A percentile compares a stretch with the other conserved stretches of the same genome.
Evolutionary conservation across 345 rosid genomes (phyloP).

Genomic region (Gynandropsis gynandra): DNA sequence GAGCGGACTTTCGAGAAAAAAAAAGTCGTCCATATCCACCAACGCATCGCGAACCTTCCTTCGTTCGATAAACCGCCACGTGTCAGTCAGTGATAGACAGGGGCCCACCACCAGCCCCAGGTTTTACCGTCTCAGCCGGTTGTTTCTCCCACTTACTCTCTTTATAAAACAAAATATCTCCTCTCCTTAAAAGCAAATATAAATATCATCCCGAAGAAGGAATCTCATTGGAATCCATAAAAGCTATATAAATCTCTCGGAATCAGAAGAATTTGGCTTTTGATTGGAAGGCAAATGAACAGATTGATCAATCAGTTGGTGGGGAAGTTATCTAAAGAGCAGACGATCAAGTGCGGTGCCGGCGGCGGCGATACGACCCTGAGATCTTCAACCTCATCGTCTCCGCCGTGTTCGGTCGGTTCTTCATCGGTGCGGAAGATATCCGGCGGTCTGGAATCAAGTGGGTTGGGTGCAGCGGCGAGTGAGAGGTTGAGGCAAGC

Average conservation of each 20-base stretch:
- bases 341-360: slow-evolving; percentile 28
- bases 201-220: no score
- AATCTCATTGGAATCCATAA: slow-evolving; percentile 12
- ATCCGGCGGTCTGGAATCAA: slow-evolving; percentile 38
- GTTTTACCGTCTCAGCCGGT: slow-evolving; percentile 23
- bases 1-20: no score
- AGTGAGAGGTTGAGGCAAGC: slow-evolving; percentile 44
- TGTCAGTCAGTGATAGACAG: slow-evolving; percentile 15
- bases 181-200: background rate
- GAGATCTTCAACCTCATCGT: slow-evolving; percentile 25
- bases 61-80: slow-evolving; percentile 8
- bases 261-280: background rate
- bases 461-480: slow-evolving; percentile 26
- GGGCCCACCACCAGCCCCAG: background rate
- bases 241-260: background rate
- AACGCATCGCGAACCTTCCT: slow-evolving; percentile 23
- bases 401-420: slow-evolving; percentile 23
- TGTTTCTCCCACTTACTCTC: slow-evolving; percentile 18
- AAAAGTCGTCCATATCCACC: slow-evolving; percentile 30
- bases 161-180: slow-evolving; percentile 16
- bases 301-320: slow-evolving; percentile 32
- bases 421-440: slow-evolving; percentile 41
- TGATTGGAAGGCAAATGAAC: slow-evolving; percentile 17
- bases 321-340: slow-evolving; percentile 46
- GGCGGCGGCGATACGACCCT: slow-evolving; percentile 31